Evolutionary conservation across 257 asterid species (phyloP), one percentile per base, ranked within the genome.

Genomic region (Lycium ferocissimum): DNA sequence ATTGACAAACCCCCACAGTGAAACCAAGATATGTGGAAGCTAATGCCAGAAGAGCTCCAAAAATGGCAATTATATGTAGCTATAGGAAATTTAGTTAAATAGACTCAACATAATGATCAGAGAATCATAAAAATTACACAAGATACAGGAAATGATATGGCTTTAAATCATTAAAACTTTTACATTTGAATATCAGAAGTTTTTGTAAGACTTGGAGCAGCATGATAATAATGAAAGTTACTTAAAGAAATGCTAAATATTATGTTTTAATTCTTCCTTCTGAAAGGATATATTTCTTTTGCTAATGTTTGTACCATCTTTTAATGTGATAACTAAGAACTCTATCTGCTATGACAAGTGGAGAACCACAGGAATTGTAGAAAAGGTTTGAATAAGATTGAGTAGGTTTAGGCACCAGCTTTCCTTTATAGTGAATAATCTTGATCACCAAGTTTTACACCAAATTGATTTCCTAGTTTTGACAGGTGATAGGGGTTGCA

Each of bases 391-490:
- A 14, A 26, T 61, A 76, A 51, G 82, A 51, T 76, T 26, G 22
- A 76, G 81, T 4, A 76, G 81, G 81, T 51, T 76, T 76, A 51
- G 40, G 62, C 22, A 76, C n/a, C 63, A 49, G 7, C 22, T 73
- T 47, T 47, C 3, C 35, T 73, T 73, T 18, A 6, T 58, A 76
- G 81, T 13, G 13, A 76, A 51, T 13, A 35, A 76, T 51, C 26
- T 76, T 12, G 81, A 76, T 76, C 63, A 51, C 22, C 63, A 38
- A 26, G 61, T 76, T 26, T 7, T 22, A 26, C 18, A 26, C 53
- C 56, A 26, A 51, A 76, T 37, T 51, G 63, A 51, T 49, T 51
- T 33, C 26, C 81, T 49, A 12, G 22, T 22, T 22, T 76, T 75
- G 40, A 4, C 43, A 47, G 62, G 3, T 22, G 62, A 22, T 20